phyloP scores from a whole-genome alignment of 352 stramenopile species.

The Globisporangium recalcitrans region DNA sequence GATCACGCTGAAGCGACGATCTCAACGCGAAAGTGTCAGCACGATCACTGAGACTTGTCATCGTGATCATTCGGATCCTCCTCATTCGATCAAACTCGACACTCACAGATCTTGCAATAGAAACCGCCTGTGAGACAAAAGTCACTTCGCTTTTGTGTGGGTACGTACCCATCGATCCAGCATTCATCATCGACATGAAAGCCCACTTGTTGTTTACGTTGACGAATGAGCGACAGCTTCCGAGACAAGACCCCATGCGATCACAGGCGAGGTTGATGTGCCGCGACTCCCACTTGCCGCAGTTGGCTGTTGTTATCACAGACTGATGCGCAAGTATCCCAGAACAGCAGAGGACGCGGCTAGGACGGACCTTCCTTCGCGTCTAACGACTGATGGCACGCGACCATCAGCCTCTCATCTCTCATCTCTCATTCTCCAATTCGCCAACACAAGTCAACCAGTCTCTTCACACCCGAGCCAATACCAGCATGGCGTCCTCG shows the following conservation, averaged over 20 bases:
- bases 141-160: background rate
- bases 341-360: background rate
- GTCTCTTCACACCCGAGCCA: background rate
- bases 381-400: too few relatives aligned
- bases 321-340: background rate
- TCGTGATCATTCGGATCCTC: background rate
- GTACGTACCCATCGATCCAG: background rate
- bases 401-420: background rate
- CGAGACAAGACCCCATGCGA: background rate
- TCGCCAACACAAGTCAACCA: too few relatives aligned
- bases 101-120: background rate
- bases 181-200: background rate
- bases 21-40: background rate
- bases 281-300: background rate
- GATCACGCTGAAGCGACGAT: background rate
- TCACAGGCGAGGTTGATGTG: background rate
- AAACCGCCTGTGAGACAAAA: background rate
- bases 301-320: background rate
- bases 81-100: too few relatives aligned
- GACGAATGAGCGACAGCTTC: background rate
- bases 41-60: background rate
- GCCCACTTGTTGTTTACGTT: background rate
- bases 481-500: background rate
- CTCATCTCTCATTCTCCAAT: conserved; percentile 1
- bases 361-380: background rate